Percentiles rank a stretch among this genome's conserved stretches.
Evolutionary conservation across 768 basidiomycete species (phyloP).

Genomic region (Amanita muscaria): DNA sequence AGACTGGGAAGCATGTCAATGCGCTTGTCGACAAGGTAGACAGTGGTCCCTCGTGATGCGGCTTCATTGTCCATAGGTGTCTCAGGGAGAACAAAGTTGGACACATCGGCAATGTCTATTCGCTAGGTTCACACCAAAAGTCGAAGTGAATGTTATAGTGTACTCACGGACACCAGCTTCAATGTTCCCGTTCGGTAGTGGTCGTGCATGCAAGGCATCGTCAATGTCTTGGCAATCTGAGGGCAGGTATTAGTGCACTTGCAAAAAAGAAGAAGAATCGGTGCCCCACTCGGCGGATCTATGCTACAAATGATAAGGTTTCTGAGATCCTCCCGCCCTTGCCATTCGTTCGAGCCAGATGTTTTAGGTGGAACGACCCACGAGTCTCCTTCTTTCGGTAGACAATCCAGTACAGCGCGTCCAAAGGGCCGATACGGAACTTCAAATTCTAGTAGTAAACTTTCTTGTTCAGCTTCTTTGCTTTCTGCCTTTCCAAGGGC

Average conservation of each 20-base stretch:
- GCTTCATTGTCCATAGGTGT: slow-evolving; percentile 97
- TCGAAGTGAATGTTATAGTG: too few relatives aligned
- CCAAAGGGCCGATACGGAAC: slow-evolving; percentile 96
- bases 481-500: slow-evolving; percentile 85
- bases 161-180: slow-evolving; percentile 96
- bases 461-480: slow-evolving; percentile 95
- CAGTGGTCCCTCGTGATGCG: slow-evolving; percentile 91
- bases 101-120: slow-evolving; percentile 98
- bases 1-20: slow-evolving; percentile 96
- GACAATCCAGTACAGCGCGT: slow-evolving; percentile 86
- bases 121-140: too few relatives aligned
- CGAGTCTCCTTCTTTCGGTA: slow-evolving; percentile 80
- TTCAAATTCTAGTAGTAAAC: slow-evolving; percentile 86
- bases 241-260: not conserved
- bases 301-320: slow-evolving; percentile 89
- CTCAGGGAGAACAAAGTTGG: slow-evolving; percentile 88
- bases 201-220: slow-evolving; percentile 88
- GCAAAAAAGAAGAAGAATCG: not conserved
- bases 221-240: slow-evolving; percentile 96
- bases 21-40: slow-evolving; percentile 96
- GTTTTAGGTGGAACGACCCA: slow-evolving; percentile 89
- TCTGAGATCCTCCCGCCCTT: slow-evolving; percentile 79
- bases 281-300: slow-evolving; percentile 74
- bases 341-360: slow-evolving; percentile 45
- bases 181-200: slow-evolving; percentile 85